A percentile compares a stretch with the other conserved stretches of the same genome.
Conservation (phyloP, 2,329 filamentous ascomycete species). For the Apiospora rasikravindrae region DNA sequence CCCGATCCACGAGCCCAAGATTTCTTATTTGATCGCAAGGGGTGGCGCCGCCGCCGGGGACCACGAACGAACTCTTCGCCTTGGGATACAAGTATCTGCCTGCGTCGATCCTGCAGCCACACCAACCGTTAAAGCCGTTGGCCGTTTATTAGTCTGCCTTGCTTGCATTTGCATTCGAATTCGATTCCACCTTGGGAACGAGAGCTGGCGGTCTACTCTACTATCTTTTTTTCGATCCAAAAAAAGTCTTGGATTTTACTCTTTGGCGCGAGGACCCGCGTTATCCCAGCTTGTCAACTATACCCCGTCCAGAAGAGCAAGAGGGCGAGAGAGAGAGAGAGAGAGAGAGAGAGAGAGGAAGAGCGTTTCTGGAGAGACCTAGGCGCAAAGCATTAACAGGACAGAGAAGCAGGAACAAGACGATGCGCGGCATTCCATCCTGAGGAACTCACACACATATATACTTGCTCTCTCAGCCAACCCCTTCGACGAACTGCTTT, state of each 20-base stretch:
- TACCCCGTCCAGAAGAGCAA: not conserved
- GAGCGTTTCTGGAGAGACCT: not conserved
- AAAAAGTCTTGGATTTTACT: not conserved
- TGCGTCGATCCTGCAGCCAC: not conserved
- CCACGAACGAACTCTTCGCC: not conserved
- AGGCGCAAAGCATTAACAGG: not conserved
- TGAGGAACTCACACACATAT: not conserved
- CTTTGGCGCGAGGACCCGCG: not conserved
- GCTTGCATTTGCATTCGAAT: constrained; percentile 3
- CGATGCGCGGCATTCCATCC: not conserved
- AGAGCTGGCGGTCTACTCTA: not conserved
- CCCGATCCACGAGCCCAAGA: not conserved
- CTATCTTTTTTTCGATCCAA: not conserved
- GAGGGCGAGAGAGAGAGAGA: not conserved
- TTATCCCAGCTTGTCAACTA: not conserved
- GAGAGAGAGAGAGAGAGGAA: not conserved
- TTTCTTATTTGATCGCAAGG: constrained; percentile 16
- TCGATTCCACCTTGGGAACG: not conserved
- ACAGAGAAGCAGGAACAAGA: not conserved
- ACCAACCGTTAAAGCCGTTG: constrained; percentile 5
- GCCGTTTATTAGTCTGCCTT: not conserved
- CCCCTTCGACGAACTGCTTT: constrained; percentile 19
- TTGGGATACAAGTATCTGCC: not conserved
- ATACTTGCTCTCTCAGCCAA: not conserved
- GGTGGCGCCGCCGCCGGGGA: constrained; percentile 1